Conservation (phyloP, 2,329 filamentous ascomycete species). For the Colletotrichum kahawae region DNA sequence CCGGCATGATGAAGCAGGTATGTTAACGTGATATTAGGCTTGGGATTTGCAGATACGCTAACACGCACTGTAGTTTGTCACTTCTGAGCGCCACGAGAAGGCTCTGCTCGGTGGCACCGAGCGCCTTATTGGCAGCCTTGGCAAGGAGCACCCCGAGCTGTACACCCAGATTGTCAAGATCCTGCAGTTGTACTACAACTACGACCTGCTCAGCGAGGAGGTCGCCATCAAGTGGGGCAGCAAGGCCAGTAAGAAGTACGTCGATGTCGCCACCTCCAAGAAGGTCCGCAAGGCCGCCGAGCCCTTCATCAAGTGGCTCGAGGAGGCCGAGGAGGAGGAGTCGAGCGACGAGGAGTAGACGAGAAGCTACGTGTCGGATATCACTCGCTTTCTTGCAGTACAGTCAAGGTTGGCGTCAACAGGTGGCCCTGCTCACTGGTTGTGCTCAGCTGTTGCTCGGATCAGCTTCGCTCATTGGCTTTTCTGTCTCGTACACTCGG, state of each 20-base stretch:
- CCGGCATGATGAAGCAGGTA: slow-evolving; percentile 87
- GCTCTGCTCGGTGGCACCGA: slow-evolving; percentile 94
- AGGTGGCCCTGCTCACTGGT: background rate
- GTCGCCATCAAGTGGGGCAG: slow-evolving; percentile 88
- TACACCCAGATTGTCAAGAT: slow-evolving; percentile 80
- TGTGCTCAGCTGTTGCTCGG: background rate
- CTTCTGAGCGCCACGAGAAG: slow-evolving; percentile 93
- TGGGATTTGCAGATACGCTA: slow-evolving; percentile 27
- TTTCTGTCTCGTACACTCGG: background rate
- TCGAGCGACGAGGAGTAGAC: slow-evolving; percentile 61
- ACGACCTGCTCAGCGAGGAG: slow-evolving; percentile 88
- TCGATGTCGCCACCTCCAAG: slow-evolving; percentile 26
- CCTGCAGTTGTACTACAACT: slow-evolving; percentile 87
- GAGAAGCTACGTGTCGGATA: background rate
- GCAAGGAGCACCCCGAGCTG: slow-evolving; percentile 81
- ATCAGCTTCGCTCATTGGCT: background rate
- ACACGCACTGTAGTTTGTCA: slow-evolving; percentile 66
- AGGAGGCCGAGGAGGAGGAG: slow-evolving; percentile 80
- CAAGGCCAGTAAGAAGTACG: slow-evolving; percentile 98
- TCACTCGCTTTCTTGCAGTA: background rate
- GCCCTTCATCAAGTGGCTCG: slow-evolving; percentile 93
- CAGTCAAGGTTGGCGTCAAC: background rate
- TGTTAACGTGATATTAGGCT: slow-evolving; percentile 27
- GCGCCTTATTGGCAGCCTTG: slow-evolving; percentile 76
- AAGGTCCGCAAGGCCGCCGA: slow-evolving; percentile 74